phyloP scores from a whole-genome alignment of 2,329 filamentous ascomycete genomes.

The Coleophoma eucalyptorum region DNA sequence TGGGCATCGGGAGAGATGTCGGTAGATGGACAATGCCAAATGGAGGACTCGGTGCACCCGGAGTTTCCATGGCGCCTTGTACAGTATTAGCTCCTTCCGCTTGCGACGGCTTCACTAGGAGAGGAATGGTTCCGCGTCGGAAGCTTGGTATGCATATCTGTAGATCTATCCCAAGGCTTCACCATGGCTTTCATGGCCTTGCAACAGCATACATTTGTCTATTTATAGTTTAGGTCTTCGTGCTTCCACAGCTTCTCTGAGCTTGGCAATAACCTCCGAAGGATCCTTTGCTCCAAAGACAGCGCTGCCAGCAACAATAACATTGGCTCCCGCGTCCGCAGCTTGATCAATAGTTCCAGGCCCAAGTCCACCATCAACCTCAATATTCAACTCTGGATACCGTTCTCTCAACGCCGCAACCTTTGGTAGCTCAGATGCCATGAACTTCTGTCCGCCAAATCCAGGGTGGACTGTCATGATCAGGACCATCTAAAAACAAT shows the following conservation, averaged over 20 bases:
- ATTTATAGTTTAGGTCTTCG: conserved; percentile 27
- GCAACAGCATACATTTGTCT: too few relatives aligned
- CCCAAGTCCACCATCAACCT: conserved; percentile 91
- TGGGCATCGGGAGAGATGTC: neutral
- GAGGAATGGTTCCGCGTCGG: neutral
- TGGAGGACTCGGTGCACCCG: neutral
- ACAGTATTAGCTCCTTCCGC: neutral
- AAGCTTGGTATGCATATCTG: neutral
- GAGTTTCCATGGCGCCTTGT: neutral
- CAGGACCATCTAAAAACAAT: conserved; percentile 76
- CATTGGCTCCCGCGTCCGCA: conserved; percentile 92
- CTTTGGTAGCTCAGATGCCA: conserved; percentile 93
- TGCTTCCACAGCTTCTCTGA: conserved; percentile 76
- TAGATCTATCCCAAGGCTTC: too few relatives aligned
- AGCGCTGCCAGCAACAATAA: conserved; percentile 94
- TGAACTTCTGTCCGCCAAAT: conserved; percentile 98
- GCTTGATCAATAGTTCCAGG: conserved; percentile 89
- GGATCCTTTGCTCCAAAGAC: conserved; percentile 93
- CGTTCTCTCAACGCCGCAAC: conserved; percentile 76
- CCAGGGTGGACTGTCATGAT: conserved; percentile 98
- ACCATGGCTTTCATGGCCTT: too few relatives aligned
- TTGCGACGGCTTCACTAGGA: neutral
- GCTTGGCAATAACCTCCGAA: conserved; percentile 75
- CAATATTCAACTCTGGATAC: conserved; percentile 93
- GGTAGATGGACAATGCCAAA: neutral